Conservation (phyloP, 441 rosid species). For the Erysimum cheiri region DNA sequence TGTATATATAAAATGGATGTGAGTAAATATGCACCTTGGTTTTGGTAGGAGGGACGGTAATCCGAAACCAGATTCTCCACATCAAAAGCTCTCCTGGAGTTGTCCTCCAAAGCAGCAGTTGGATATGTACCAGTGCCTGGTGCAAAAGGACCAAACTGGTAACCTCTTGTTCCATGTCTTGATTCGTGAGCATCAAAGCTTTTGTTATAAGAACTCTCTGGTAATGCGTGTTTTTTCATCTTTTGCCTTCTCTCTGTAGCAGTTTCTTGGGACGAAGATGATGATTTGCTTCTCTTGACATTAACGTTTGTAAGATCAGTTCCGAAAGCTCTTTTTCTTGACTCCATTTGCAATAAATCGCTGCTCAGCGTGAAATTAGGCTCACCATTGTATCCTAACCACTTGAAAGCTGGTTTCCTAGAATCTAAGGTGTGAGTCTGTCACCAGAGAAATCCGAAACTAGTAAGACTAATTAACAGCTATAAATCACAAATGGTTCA, state of each 20-base stretch:
- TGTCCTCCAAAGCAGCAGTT: constrained; percentile 42
- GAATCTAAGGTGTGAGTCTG: constrained; percentile 84
- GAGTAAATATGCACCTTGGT: constrained; percentile 63
- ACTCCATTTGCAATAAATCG: constrained; percentile 42
- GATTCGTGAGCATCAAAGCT: constrained; percentile 51
- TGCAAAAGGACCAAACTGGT: constrained; percentile 86
- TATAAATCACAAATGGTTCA: not conserved
- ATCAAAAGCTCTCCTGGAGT: constrained; percentile 49
- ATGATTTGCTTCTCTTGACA: constrained; percentile 59
- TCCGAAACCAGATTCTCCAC: constrained; percentile 69
- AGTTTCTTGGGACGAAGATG: constrained; percentile 44
- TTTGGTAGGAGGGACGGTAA: constrained; percentile 71
- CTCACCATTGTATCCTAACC: constrained; percentile 71
- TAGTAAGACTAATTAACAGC: constrained; percentile 9
- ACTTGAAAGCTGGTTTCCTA: constrained; percentile 92
- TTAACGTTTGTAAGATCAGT: constrained; percentile 72
- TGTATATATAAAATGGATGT: not conserved
- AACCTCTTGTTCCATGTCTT: constrained; percentile 53
- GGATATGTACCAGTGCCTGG: constrained; percentile 50
- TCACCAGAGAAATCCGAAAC: constrained; percentile 22
- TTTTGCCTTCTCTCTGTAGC: constrained; percentile 36
- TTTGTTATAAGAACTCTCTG: constrained; percentile 46
- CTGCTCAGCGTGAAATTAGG: constrained; percentile 44
- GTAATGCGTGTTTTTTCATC: constrained; percentile 45
- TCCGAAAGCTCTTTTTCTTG: constrained; percentile 80